Conservation (phyloP, 306 rosid species). For the Cotoneaster glaucophyllus region DNA sequence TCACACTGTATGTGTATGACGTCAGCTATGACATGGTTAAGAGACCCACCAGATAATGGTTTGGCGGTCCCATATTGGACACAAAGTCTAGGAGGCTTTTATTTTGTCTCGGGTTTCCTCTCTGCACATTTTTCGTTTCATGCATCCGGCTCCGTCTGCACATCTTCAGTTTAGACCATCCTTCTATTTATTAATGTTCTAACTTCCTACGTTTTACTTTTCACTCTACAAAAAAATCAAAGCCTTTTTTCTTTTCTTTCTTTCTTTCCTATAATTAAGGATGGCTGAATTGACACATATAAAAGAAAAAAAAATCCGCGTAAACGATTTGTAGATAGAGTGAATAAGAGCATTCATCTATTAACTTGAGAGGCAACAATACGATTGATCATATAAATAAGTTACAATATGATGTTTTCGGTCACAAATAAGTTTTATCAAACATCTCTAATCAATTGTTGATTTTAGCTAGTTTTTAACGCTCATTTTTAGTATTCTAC, state of each 20-base stretch:
- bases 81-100: neutral
- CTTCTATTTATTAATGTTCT: neutral
- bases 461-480: too few species aligned
- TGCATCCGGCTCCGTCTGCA: neutral
- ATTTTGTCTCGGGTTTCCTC: neutral
- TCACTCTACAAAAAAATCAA: neutral
- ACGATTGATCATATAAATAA: too few species aligned
- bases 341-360: too few species aligned
- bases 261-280: neutral
- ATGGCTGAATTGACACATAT: neutral
- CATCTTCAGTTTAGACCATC: neutral
- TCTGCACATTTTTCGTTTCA: neutral
- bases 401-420: neutral
- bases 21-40: slow-evolving; percentile 1
- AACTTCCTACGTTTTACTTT: neutral
- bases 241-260: neutral
- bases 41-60: neutral
- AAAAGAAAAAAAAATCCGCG: neutral
- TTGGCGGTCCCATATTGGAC: neutral
- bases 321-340: neutral
- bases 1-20: neutral
- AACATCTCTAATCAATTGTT: neutral
- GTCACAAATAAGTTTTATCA: neutral
- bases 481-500: too few species aligned
- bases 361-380: too few species aligned